Conservation (phyloP, 2,329 filamentous ascomycete species). For the Phyllosticta paracitricarpa region DNA sequence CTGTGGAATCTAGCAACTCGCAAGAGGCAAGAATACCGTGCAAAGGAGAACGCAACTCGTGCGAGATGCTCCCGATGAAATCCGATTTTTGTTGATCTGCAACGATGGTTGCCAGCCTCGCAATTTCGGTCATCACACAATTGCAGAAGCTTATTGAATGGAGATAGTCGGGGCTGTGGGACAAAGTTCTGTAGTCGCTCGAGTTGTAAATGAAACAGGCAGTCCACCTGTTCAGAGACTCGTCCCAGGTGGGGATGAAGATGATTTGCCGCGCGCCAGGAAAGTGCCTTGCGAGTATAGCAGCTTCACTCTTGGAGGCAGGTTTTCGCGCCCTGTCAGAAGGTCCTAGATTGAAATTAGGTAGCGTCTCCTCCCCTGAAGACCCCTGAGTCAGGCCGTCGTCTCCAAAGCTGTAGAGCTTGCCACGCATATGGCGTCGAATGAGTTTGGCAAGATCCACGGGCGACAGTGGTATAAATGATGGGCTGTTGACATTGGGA, state of each 20-base stretch:
- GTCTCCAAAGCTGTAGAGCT: slow-evolving; percentile 26
- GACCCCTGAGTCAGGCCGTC: slow-evolving; percentile 18
- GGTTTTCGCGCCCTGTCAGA: neutral
- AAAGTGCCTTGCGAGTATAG: slow-evolving; percentile 35
- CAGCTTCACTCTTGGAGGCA: slow-evolving; percentile 24
- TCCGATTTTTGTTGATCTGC: slow-evolving; percentile 41
- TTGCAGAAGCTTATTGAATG: slow-evolving; percentile 33
- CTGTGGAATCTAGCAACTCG: slow-evolving; percentile 40
- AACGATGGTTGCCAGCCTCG: slow-evolving; percentile 28
- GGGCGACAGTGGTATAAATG: slow-evolving; percentile 15
- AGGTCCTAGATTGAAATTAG: slow-evolving; percentile 7
- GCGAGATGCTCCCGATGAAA: slow-evolving; percentile 43
- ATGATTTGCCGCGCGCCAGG: slow-evolving; percentile 38
- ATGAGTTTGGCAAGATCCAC: slow-evolving; percentile 15
- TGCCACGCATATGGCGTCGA: slow-evolving; percentile 23
- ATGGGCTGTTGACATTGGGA: neutral
- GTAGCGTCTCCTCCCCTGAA: slow-evolving; percentile 16
- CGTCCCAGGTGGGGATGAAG: slow-evolving; percentile 44
- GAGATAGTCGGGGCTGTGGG: slow-evolving; percentile 31
- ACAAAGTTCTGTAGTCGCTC: slow-evolving; percentile 19
- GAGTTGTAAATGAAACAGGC: slow-evolving; percentile 36
- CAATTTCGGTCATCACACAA: slow-evolving; percentile 32
- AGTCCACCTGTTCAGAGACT: slow-evolving; percentile 37
- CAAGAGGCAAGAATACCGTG: slow-evolving; percentile 33
- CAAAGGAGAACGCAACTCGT: slow-evolving; percentile 41